These are phyloP conservation scores for Hyaloscypha finlandica DNA, from an alignment of 495 filamentous ascomycete genomes.

Conservation along the genomic window DNA sequence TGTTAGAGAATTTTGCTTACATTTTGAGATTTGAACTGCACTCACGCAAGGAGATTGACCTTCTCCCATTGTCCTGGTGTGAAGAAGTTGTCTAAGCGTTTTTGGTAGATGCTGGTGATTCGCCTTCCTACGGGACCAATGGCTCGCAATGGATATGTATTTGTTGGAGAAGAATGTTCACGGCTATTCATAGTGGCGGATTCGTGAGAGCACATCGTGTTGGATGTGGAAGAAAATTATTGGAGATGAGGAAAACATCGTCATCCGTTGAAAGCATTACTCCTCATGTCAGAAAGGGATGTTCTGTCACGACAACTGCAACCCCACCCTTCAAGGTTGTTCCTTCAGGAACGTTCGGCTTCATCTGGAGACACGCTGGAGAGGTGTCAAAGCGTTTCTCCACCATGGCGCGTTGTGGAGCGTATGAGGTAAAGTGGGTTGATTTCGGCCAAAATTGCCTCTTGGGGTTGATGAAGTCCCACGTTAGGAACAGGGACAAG, in stretches of 20 bases:
- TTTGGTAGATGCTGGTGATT: conserved; percentile 80
- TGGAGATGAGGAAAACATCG: background rate
- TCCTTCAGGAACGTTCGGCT: background rate
- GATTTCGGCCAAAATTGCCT: too few species aligned
- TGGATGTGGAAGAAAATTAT: background rate
- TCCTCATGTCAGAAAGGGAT: too few species aligned
- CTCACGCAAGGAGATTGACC: conserved; percentile 67
- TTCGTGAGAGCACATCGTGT: conserved; percentile 16
- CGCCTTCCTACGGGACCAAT: conserved; percentile 66
- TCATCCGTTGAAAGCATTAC: too few species aligned
- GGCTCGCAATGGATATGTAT: conserved; percentile 44
- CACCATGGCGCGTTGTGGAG: too few species aligned
- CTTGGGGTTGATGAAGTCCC: too few species aligned
- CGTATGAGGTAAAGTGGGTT: too few species aligned
- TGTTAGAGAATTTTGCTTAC: conserved; percentile 5
- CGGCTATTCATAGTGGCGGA: conserved; percentile 2
- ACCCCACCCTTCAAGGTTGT: too few species aligned
- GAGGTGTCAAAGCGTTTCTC: too few species aligned
- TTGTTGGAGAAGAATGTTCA: conserved; percentile 2
- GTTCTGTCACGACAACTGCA: too few species aligned
- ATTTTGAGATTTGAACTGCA: background rate
- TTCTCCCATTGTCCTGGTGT: conserved; percentile 74
- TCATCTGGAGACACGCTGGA: background rate
- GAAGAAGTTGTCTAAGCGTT: conserved; percentile 81
- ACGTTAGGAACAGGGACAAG: too few species aligned